Conservation (phyloP, 2,329 filamentous ascomycete species). For the Sclerotinia spermophila region DNA sequence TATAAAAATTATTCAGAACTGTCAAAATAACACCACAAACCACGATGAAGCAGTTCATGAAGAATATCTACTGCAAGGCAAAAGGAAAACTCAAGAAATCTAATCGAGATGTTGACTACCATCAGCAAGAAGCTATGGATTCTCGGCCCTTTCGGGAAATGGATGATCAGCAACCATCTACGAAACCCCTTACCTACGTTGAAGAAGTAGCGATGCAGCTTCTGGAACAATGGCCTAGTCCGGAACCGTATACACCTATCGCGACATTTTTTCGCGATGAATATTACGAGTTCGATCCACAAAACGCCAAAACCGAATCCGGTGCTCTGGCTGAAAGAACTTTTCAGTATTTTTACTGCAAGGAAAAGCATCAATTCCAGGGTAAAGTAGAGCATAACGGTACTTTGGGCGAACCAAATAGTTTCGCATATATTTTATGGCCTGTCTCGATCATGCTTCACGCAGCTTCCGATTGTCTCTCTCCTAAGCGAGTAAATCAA, state of each 20-base stretch:
- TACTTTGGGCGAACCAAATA: conserved; percentile 18
- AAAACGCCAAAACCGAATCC: background rate
- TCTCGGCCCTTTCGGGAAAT: background rate
- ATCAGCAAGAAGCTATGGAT: background rate
- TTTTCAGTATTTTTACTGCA: conserved; percentile 22
- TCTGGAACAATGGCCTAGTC: background rate
- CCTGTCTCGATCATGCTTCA: conserved; percentile 28
- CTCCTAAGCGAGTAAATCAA: conserved; percentile 2
- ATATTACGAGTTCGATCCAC: background rate
- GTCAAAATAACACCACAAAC: background rate
- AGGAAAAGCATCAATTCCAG: conserved; percentile 20
- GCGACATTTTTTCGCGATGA: background rate
- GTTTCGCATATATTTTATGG: conserved; percentile 29
- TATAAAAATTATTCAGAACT: background rate
- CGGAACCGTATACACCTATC: background rate
- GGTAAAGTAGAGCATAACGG: conserved; percentile 20
- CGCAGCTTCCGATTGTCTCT: conserved; percentile 22
- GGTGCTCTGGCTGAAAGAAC: conserved; percentile 9
- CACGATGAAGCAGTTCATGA: background rate
- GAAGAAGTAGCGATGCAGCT: background rate
- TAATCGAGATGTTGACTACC: background rate
- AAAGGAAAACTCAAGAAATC: background rate
- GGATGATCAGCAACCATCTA: background rate
- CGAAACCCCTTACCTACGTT: too few relatives aligned
- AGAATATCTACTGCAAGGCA: background rate